Evolutionary conservation across 108 stramenopile species (phyloP).

Genomic region (Aurantiochytrium sp.): DNA sequence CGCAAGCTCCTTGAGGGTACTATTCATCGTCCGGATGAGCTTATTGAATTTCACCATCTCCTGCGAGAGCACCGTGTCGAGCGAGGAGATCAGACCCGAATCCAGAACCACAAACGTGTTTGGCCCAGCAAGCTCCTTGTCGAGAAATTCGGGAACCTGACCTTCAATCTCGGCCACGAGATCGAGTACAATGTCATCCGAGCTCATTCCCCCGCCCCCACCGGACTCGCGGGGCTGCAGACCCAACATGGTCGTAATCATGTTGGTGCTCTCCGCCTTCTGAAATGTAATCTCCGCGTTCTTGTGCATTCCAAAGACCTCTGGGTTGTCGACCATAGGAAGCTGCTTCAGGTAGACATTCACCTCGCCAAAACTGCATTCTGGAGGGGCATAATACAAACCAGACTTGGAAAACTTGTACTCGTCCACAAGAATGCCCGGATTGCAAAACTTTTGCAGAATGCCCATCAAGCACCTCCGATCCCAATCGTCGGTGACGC

Average conservation of each 20-base stretch:
- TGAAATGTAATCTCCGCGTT: constrained; percentile 66
- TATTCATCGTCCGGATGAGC: constrained; percentile 29
- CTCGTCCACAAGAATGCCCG: constrained; percentile 35
- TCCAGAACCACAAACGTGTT: constrained; percentile 51
- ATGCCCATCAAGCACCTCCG: constrained; percentile 52
- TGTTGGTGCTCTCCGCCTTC: constrained; percentile 32
- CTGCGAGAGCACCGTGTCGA: constrained; percentile 57
- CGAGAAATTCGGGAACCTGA: constrained; percentile 33
- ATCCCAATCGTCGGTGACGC: constrained; percentile 65
- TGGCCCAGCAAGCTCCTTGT: constrained; percentile 46
- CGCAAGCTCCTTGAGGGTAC: constrained; percentile 38
- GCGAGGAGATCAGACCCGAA: constrained; percentile 48
- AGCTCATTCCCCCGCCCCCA: constrained; percentile 41
- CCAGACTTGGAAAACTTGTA: constrained; percentile 50
- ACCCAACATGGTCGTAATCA: constrained; percentile 40
- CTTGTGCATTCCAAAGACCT: constrained; percentile 66
- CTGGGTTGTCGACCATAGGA: constrained; percentile 49
- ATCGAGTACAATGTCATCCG: constrained; percentile 43
- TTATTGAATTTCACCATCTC: constrained; percentile 64
- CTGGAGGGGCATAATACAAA: constrained; percentile 42
- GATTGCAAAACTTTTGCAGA: constrained; percentile 41
- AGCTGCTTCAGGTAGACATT: constrained; percentile 37
- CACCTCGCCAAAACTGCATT: constrained; percentile 24
- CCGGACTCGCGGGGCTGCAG: constrained; percentile 50
- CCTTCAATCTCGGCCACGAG: constrained; percentile 37